phyloP scores from a whole-genome alignment of 306 rosid species.

The Corylus heterophylla region DNA sequence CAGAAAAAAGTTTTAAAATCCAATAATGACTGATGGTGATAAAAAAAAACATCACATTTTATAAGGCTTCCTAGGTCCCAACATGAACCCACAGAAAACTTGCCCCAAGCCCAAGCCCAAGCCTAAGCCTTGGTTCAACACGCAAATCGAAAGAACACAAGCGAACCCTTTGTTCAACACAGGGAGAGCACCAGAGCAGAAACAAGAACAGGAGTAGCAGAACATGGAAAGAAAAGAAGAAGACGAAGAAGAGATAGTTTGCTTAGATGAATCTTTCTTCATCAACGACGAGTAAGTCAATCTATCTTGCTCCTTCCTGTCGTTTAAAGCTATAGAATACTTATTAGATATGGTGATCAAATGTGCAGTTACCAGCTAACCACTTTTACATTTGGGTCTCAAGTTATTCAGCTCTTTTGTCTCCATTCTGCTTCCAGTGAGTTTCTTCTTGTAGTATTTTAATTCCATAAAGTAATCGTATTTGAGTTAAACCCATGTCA shows the following conservation, averaged over 20 bases:
- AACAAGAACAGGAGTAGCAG: background rate
- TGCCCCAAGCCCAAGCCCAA: no score
- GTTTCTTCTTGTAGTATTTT: conserved; percentile 20
- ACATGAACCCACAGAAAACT: no score
- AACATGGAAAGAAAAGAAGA: conserved; percentile 30
- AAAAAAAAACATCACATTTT: no score
- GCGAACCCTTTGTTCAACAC: background rate
- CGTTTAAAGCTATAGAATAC: background rate
- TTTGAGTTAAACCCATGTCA: background rate
- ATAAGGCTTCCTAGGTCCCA: no score
- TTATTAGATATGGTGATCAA: conserved; percentile 2
- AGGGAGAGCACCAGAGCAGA: background rate
- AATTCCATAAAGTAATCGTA: background rate
- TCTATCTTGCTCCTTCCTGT: background rate
- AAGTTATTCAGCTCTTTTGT: conserved; percentile 65
- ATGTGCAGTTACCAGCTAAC: conserved; percentile 75
- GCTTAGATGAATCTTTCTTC: conserved; percentile 77
- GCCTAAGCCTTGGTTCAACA: no score
- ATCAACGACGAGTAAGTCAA: conserved; percentile 62
- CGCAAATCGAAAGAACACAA: no score
- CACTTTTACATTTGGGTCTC: conserved; percentile 78
- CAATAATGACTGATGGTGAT: no score
- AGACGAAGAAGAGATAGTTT: conserved; percentile 65
- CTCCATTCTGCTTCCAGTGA: conserved; percentile 89
- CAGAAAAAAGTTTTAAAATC: no score